Evolutionary conservation across 1,139 yeast species (phyloP), one percentile per base, ranked within the genome.

Genomic region (Tardiomyces depauwii): DNA sequence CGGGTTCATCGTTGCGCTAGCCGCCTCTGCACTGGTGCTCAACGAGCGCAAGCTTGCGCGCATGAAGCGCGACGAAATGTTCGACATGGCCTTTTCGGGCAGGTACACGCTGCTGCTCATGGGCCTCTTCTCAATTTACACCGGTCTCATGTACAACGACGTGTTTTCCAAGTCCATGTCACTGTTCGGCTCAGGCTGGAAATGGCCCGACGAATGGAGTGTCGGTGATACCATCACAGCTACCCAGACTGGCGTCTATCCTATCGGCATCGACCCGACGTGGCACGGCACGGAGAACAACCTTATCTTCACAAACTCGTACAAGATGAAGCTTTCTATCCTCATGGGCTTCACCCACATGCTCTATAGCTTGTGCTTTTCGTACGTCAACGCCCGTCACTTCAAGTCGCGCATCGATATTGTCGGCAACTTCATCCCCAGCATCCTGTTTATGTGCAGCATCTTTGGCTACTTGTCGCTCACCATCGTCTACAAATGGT

Each of bases 261-360:
- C 84, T 10, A 70, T 89, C 57, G 99, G 99, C 47, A 64, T 91
- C 43, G 99, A 91, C 65, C 86, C 87, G 68, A 85, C 82, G 14
- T 91, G 99, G 99, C 98, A 91, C 62, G 96, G 96, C 2, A 77
- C 97, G 39, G 97, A 91, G 51, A 93, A 93, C 66, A 84, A 82
- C 51, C 73, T 91, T 58, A 69, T 91, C 47, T 91, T 91, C 66
- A 80, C 95, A 44, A 91, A 91, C 65, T 88, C 97, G 1, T 89
- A 86, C 68, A 91, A 91, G 70, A 91, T 91, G 99, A 91, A 91
- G 62, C 70, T 91, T 51, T 88, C 97, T 2, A 84, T 91, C 50
- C 71, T 93, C 55, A 85, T 91, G 93, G 99, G 99, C 13, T 89
- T 83, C 63, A 73, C 77, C 40, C 99, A 91, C 65, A 91, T 91